Evolutionary conservation across 768 basidiomycete species (phyloP).

Genomic region (Lentinula sp.): DNA sequence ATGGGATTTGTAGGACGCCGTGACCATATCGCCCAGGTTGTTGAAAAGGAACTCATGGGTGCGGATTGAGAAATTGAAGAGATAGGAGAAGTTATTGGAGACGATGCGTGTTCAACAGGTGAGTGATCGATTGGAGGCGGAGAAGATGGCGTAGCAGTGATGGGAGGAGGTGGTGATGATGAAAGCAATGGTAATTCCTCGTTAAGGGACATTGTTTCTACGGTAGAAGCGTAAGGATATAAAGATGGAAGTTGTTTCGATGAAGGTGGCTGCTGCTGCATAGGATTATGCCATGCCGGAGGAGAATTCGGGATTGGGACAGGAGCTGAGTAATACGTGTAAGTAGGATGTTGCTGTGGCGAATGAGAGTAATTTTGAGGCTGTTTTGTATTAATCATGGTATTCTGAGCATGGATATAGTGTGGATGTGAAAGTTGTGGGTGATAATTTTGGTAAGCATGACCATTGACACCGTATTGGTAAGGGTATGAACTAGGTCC

Average conservation of each 20-base stretch:
- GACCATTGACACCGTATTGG: conserved; percentile 6
- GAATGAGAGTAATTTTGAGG: neutral
- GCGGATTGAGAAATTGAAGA: conserved; percentile 5
- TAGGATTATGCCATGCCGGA: neutral
- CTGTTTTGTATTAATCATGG: neutral
- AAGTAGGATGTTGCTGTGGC: neutral
- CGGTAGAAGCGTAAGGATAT: neutral
- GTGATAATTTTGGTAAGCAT: conserved; percentile 4
- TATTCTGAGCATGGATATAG: neutral
- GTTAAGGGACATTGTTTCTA: neutral
- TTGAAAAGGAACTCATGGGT: neutral
- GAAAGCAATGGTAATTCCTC: neutral
- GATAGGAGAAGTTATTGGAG: conserved; percentile 3
- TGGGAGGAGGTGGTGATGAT: neutral
- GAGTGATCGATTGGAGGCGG: neutral
- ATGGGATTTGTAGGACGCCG: conserved; percentile 61
- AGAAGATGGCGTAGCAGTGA: neutral
- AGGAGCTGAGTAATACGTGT: neutral
- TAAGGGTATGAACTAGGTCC: conserved; percentile 10
- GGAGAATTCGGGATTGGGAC: neutral
- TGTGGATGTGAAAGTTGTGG: neutral
- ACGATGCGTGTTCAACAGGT: too few relatives aligned
- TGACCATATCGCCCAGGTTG: conserved; percentile 62
- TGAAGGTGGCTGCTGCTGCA: neutral
- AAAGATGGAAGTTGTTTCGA: neutral